Evolutionary conservation across 495 filamentous ascomycete genomes (phyloP).

Genomic region (Daldinia childiae): DNA sequence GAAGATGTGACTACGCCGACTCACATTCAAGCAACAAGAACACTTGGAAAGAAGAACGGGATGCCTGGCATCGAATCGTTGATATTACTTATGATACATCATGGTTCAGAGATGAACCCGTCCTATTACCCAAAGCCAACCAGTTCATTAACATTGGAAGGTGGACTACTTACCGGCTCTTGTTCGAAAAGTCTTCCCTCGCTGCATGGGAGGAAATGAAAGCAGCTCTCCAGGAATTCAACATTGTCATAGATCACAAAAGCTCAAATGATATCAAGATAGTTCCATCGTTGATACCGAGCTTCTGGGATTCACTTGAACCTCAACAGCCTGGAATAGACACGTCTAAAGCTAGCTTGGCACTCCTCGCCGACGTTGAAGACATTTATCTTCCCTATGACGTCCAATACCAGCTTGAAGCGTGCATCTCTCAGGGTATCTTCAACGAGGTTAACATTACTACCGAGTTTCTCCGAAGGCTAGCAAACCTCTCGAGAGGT

Average conservation of each 20-base stretch:
- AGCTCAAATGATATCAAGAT: conserved; percentile 45
- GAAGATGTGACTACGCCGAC: conserved; percentile 57
- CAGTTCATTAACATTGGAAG: conserved; percentile 80
- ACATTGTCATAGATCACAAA: conserved; percentile 61
- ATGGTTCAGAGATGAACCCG: conserved; percentile 49
- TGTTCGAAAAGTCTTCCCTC: conserved; percentile 50
- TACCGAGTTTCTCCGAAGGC: conserved; percentile 67
- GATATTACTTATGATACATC: conserved; percentile 65
- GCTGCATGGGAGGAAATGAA: conserved; percentile 56
- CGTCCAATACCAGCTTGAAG: conserved; percentile 90
- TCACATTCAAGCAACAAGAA: conserved; percentile 57
- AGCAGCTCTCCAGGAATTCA: conserved; percentile 74
- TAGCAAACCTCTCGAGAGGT: conserved; percentile 58
- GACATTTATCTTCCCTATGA: conserved; percentile 68
- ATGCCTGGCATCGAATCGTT: conserved; percentile 81
- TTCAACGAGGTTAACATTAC: conserved; percentile 82
- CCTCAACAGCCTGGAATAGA: conserved; percentile 17
- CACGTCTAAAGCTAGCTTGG: conserved; percentile 44
- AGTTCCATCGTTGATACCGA: conserved; percentile 29
- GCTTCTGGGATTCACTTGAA: conserved; percentile 70
- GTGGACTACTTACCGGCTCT: conserved; percentile 74
- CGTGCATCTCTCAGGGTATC: conserved; percentile 82
- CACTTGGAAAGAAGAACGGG: conserved; percentile 71
- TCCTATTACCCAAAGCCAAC: conserved; percentile 65
- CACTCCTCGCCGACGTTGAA: conserved; percentile 48